Evolutionary conservation across 2,329 filamentous ascomycete genomes (phyloP).

Genomic region (Cryphonectria parasitica): DNA sequence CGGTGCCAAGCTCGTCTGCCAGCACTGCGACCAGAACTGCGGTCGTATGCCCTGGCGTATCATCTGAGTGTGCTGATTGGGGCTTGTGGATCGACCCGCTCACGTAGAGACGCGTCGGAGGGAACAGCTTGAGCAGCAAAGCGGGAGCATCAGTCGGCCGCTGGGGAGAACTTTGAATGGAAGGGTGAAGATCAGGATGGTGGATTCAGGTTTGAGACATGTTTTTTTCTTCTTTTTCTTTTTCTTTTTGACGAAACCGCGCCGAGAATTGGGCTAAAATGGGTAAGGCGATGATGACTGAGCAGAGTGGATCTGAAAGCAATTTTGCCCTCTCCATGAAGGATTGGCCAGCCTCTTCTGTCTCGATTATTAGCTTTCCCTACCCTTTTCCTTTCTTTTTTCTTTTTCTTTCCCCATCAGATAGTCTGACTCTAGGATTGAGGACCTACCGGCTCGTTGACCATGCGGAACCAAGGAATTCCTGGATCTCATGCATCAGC

Average conservation of each 20-base stretch:
- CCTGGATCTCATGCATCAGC: neutral
- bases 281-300: neutral
- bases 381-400: neutral
- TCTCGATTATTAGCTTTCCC: neutral
- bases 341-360: neutral
- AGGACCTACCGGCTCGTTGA: neutral
- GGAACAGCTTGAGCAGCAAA: neutral
- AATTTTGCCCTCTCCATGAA: neutral
- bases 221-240: too few relatives aligned
- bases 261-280: neutral
- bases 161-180: neutral
- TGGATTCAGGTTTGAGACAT: neutral
- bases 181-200: neutral
- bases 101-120: neutral
- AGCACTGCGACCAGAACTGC: neutral
- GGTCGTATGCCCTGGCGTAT: neutral
- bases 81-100: neutral
- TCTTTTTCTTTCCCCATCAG: neutral
- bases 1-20: neutral
- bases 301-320: neutral
- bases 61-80: too few relatives aligned
- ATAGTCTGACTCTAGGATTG: neutral
- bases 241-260: neutral
- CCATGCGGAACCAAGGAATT: neutral
- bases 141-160: neutral